phyloP scores from a whole-genome alignment of 208 protist genomes.

The Trypanosoma platydactyli region DNA sequence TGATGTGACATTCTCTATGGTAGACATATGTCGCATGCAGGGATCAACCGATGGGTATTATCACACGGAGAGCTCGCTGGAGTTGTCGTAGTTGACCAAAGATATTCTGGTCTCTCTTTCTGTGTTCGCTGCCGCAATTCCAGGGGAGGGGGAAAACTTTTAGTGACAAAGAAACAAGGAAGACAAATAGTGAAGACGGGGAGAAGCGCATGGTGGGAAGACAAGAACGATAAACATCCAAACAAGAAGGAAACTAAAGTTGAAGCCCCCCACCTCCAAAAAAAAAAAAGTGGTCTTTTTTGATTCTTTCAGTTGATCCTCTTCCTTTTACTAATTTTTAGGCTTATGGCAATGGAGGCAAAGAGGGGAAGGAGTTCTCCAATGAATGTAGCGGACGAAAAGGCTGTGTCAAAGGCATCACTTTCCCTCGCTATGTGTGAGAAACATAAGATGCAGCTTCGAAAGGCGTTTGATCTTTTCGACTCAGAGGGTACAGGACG shows the following conservation, averaged over 20 bases:
- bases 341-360: slow-evolving; percentile 21
- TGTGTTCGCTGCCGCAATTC: background rate
- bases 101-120: background rate
- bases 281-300: slow-evolving; percentile 7
- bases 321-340: slow-evolving; percentile 15
- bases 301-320: slow-evolving; percentile 8
- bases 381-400: slow-evolving; percentile 13
- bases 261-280: too few species aligned
- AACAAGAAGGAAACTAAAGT: background rate
- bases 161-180: too few species aligned
- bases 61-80: slow-evolving; percentile 44
- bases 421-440: slow-evolving; percentile 63
- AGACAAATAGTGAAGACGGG: too few species aligned
- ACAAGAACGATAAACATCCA: background rate
- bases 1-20: slow-evolving; percentile 65
- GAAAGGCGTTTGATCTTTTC: slow-evolving; percentile 96
- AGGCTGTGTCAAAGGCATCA: slow-evolving; percentile 29
- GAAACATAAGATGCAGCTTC: slow-evolving; percentile 85
- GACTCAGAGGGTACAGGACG: slow-evolving; percentile 91
- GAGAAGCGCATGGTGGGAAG: background rate
- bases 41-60: slow-evolving; percentile 71
- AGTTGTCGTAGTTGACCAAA: slow-evolving; percentile 17
- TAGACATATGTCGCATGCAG: slow-evolving; percentile 81
- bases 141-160: background rate
- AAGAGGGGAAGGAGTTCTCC: slow-evolving; percentile 8